Evolutionary conservation across 139 green algal genomes (phyloP).

Genomic region (Pleodorina starrii): DNA sequence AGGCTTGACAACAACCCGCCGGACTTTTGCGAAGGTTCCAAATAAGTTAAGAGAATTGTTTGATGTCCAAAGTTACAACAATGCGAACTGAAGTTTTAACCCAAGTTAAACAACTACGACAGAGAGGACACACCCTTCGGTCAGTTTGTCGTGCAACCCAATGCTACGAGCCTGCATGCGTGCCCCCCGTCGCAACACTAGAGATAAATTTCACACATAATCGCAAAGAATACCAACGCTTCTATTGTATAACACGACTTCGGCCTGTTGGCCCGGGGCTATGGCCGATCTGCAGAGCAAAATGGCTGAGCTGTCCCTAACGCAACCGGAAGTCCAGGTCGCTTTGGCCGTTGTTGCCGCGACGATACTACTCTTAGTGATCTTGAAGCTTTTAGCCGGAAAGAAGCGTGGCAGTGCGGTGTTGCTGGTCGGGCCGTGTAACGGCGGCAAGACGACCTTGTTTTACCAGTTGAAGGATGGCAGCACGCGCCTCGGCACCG

Average conservation of each 20-base stretch:
- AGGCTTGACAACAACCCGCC: too few species aligned
- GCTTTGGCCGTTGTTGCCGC: not conserved
- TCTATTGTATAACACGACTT: not conserved
- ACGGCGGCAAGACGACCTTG: constrained; percentile 86
- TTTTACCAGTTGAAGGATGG: constrained; percentile 81
- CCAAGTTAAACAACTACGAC: not conserved
- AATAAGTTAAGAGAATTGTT: too few species aligned
- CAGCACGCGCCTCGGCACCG: constrained; percentile 70
- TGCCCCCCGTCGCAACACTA: too few species aligned
- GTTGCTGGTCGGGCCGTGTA: constrained; percentile 68
- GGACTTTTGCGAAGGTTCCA: too few species aligned
- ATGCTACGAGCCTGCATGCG: too few species aligned
- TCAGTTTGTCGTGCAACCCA: not conserved
- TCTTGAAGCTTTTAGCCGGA: not conserved
- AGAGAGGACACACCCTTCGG: not conserved
- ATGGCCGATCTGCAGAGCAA: not conserved
- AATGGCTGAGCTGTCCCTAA: constrained; percentile 28
- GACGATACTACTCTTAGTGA: not conserved
- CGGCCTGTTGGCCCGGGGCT: not conserved
- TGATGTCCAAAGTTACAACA: too few species aligned
- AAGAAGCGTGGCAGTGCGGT: constrained; percentile 29
- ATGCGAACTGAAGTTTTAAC: too few species aligned
- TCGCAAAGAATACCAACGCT: not conserved
- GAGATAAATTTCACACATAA: too few species aligned
- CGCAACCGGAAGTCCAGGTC: constrained; percentile 10